Evolutionary conservation across 1,139 yeast species (phyloP), one percentile per base, ranked within the genome.

Genomic region (Magnusiomyces tetraspermus): DNA sequence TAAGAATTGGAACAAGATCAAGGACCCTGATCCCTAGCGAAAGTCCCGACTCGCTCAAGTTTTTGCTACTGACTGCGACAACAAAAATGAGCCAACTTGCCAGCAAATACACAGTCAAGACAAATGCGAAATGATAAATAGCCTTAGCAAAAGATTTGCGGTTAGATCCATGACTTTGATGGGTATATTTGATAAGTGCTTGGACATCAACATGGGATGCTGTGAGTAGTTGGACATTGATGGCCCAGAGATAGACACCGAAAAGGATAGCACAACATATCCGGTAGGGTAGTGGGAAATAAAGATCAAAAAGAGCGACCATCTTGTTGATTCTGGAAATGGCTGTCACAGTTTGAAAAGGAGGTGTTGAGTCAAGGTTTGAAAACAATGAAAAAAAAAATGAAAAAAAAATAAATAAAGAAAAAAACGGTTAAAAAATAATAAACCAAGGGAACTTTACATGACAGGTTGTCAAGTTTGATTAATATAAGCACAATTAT

Each of bases 221-320:
- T 19, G 61, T 59, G 49, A 78, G 67, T 3, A 70, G 64, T 37
- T 64, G 64, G 37, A 77, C 61, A 45, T 74, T 76, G 51, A 70
- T 51, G 4, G 71, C 72, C 82, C 83, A 79, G 21, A 76, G 64
- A 76, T 80, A 76, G 15, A 75, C 58, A 21, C 81, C 82, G 0
- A 71, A 44, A 47, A 75, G 63, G 3, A 77, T 57, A 33, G 77
- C 66, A 8, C 72, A 60, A 21, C 76, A 67, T 37, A 77, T 70
- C 38, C 82, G 66, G 59, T 72, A 77, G 1, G 82, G 80, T 21
- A 76, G 60, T 0, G 82, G 82, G 30, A 76, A 61, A 46, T 63
- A 60, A 28, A 67, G 53, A 54, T 74, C 75, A 55, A 74, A 73
- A 22, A 51, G 37, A 19, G 54, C n/a, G 28, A 43, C 41, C n/a